Conservation (phyloP, 2,329 filamentous ascomycete genomes). For the Ophiostoma quercus region DNA sequence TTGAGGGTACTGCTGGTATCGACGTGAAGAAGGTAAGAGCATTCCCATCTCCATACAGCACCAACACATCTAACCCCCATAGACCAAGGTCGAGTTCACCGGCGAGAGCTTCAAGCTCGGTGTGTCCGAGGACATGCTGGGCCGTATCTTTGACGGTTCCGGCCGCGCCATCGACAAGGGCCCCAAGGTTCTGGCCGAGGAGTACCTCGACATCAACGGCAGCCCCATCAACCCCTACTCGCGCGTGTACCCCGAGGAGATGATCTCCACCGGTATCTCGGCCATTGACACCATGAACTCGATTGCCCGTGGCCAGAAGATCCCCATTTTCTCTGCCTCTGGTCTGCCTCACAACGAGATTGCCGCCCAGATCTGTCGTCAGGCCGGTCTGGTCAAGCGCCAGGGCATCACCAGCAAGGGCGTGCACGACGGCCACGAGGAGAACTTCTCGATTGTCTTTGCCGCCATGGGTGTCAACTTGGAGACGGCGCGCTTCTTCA, state of each 20-base stretch:
- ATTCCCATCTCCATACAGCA: background rate
- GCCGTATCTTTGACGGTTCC: slow-evolving; percentile 97
- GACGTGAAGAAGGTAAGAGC: slow-evolving; percentile 89
- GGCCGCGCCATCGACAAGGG: slow-evolving; percentile 98
- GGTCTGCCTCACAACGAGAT: slow-evolving; percentile 99
- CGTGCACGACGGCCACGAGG: slow-evolving; percentile 91
- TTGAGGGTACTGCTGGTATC: slow-evolving; percentile 93
- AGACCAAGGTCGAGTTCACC: slow-evolving; percentile 97
- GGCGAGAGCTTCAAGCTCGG: slow-evolving; percentile 96
- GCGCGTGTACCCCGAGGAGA: slow-evolving; percentile 97
- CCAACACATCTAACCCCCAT: slow-evolving; percentile 17
- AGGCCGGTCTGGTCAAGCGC: slow-evolving; percentile 82
- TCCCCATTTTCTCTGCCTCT: slow-evolving; percentile 96
- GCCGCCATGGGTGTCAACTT: slow-evolving; percentile 99
- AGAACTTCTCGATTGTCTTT: slow-evolving; percentile 99
- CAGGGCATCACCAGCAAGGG: slow-evolving; percentile 82
- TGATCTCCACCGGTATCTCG: slow-evolving; percentile 99
- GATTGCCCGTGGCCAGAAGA: slow-evolving; percentile 98
- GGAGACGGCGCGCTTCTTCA: slow-evolving; percentile 98
- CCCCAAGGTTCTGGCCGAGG: slow-evolving; percentile 94
- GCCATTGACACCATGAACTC: slow-evolving; percentile 98
- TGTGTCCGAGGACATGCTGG: slow-evolving; percentile 98
- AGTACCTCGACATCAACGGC: slow-evolving; percentile 98
- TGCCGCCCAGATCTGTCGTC: slow-evolving; percentile 95
- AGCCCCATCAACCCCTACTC: slow-evolving; percentile 98